phyloP scores from a whole-genome alignment of 768 basidiomycete species.

The Mycena amicta region DNA sequence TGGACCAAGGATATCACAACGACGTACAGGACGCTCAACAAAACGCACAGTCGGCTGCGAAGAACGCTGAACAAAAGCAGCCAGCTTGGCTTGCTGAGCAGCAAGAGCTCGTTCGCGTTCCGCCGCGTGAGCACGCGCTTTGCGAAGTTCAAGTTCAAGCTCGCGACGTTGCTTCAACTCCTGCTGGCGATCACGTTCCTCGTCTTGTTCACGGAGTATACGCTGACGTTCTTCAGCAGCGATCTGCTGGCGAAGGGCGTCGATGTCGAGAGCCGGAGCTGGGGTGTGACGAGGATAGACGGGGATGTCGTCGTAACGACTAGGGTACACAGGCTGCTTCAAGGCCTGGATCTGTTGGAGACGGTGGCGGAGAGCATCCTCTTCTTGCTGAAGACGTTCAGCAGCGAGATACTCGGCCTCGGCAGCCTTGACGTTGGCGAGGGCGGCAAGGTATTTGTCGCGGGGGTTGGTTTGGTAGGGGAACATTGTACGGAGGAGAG shows the following conservation, averaged over 20 bases:
- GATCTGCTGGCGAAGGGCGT: constrained; percentile 15
- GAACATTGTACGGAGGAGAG: too few species aligned
- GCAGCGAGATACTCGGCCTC: constrained; percentile 40
- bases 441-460: constrained; percentile 39
- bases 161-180: too few species aligned
- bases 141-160: too few species aligned
- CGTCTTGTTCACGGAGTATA: constrained; percentile 18
- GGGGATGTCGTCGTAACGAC: background rate
- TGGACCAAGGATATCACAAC: too few species aligned
- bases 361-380: constrained; percentile 30
- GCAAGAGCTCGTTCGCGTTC: constrained; percentile 15
- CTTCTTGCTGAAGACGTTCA: constrained; percentile 35
- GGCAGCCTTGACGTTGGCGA: constrained; percentile 39
- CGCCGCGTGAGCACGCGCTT: constrained; percentile 7
- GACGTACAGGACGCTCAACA: too few species aligned
- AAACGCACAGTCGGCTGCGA: constrained; percentile 2
- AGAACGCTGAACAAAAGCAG: constrained; percentile 3
- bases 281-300: background rate
- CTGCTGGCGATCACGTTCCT: background rate
- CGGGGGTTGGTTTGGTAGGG: constrained; percentile 25
- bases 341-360: constrained; percentile 27
- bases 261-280: constrained; percentile 4
- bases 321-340: constrained; percentile 18
- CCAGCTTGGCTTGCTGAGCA: constrained; percentile 10
- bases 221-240: constrained; percentile 16